These are phyloP conservation scores for Malbranchea zuffiana DNA, from an alignment of 2,329 filamentous ascomycete genomes.

Conservation along the genomic window DNA sequence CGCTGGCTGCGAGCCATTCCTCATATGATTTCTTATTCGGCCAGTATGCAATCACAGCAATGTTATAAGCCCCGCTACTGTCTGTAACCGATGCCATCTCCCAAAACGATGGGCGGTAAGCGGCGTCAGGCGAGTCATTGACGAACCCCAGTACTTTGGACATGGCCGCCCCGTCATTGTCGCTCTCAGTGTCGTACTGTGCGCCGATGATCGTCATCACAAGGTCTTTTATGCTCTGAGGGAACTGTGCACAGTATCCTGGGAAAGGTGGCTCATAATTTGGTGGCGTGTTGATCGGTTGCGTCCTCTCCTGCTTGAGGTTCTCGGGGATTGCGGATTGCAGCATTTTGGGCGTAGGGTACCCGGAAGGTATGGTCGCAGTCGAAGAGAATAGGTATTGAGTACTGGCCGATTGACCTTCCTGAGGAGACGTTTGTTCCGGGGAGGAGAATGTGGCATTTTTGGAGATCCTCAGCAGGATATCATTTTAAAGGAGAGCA, in stretches of 20 bases:
- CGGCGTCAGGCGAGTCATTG: conserved; percentile 4
- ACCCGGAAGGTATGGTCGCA: too few relatives aligned
- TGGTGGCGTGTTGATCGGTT: conserved; percentile 7
- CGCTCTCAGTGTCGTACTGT: conserved; percentile 16
- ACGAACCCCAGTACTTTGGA: conserved; percentile 13
- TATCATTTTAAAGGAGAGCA: too few relatives aligned
- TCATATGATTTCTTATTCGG: conserved; percentile 20
- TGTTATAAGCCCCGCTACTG: conserved; percentile 25
- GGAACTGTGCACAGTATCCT: conserved; percentile 22
- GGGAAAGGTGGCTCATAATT: conserved; percentile 11
- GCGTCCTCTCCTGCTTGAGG: conserved; percentile 10
- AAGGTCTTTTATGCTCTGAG: conserved; percentile 21
- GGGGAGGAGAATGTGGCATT: too few relatives aligned
- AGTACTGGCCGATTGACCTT: too few relatives aligned
- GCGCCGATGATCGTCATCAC: conserved; percentile 29
- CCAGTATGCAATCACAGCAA: conserved; percentile 34
- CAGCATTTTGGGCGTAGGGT: conserved; percentile 11
- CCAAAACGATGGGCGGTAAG: conserved; percentile 16
- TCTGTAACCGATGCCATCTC: conserved; percentile 28
- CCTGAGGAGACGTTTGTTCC: too few relatives aligned
- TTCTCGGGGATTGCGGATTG: conserved; percentile 11
- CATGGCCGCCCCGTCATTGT: conserved; percentile 12
- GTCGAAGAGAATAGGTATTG: too few relatives aligned
- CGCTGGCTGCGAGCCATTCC: conserved; percentile 26
- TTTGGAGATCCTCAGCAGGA: too few relatives aligned